Evolutionary conservation across 345 rosid species (phyloP), one percentile per base, ranked within the genome.

Genomic region (Eucalyptus marginata): DNA sequence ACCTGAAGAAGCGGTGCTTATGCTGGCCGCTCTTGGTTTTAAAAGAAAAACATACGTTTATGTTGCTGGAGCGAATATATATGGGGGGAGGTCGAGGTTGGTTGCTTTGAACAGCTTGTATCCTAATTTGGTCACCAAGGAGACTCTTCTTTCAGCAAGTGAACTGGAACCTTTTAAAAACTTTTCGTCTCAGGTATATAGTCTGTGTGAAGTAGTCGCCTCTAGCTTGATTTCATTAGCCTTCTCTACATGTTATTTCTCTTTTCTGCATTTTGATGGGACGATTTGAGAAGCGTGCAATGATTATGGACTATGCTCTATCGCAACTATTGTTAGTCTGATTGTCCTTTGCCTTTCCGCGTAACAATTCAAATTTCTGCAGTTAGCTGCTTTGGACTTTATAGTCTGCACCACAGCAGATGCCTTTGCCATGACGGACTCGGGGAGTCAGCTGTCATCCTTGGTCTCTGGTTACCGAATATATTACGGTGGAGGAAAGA

Each of bases 391-490:
- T n/a, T 92, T 98, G 91, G 99, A 98, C 94, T 98, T 95, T 91
- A 96, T 98, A 66, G 96, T 91, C 12, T 97, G 99, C 91, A 92
- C 96, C 6, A 96, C 99, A 50, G 91, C 99, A 0, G 94, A 96
- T 91, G 98, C 98, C 87, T 98, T 98, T 92, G 97, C 99, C 40
- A 97, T 98, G 99, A 96, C 99, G 6, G 99, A 97, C 92, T 97
- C 99, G 0, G 99, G 99, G 64, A 98, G 99, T 90, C 99, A 93
- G 87, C 90, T 98, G 46, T 97, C 99, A 44, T 97, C 99, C 87
- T 89, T 96, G 90, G 97, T 98, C 10, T 96, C 99, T 25, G 99
- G 99, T 86, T 96, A 93, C 88, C 92, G 99, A 86, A 96, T 95
- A 89, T 96, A 96, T 88, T 95, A 93, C 54, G 99, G 99, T 11